phyloP scores from a whole-genome alignment of 176 grass and related monocot species.

The Cenchrus purpureus region DNA sequence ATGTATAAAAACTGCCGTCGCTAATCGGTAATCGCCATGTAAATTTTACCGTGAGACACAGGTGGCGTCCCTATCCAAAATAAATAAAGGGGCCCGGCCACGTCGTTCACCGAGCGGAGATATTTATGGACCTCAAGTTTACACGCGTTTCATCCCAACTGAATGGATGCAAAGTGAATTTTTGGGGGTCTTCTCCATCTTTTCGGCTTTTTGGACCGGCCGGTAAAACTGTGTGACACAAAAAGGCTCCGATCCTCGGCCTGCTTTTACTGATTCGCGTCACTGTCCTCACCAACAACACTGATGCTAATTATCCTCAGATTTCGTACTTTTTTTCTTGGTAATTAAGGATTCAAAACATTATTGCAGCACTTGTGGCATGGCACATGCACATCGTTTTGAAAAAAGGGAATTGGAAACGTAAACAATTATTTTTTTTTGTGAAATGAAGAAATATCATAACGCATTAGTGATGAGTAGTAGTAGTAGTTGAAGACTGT shows the following conservation, averaged over 20 bases:
- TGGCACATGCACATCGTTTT: no score
- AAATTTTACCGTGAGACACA: neutral
- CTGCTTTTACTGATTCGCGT: neutral
- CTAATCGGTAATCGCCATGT: neutral
- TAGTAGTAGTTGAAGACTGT: no score
- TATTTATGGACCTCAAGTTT: constrained; percentile 5
- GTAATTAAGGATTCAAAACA: neutral
- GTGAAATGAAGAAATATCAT: neutral
- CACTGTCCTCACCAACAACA: neutral
- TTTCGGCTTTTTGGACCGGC: neutral
- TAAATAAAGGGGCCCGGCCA: neutral
- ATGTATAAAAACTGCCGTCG: no score
- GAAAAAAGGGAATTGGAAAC: no score
- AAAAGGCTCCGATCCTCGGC: neutral
- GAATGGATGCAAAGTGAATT: neutral
- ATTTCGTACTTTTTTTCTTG: neutral
- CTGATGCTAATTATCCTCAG: neutral
- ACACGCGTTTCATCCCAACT: constrained; percentile 9
- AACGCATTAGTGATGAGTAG: neutral
- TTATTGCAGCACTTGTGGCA: neutral
- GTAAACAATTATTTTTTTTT: no score
- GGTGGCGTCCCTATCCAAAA: neutral
- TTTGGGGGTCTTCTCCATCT: neutral
- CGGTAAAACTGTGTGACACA: neutral
- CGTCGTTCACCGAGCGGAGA: neutral